These are phyloP conservation scores for Mortierella sp. DNA, from an alignment of 371 early-diverging fungal species.

Conservation along the genomic window DNA sequence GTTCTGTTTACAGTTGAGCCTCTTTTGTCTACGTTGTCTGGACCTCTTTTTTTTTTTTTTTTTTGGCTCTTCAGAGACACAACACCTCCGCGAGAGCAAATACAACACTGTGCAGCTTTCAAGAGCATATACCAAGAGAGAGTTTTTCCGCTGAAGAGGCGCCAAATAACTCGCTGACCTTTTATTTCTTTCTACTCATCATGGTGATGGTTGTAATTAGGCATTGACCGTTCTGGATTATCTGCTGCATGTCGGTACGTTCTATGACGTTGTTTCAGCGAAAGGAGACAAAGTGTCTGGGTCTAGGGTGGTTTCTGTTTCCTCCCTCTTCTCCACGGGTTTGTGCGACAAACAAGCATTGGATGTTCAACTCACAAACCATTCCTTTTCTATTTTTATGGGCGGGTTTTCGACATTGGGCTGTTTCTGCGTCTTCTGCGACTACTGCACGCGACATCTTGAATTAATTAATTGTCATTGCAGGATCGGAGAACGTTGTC, in stretches of 20 bases:
- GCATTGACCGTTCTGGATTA: conserved; percentile 67
- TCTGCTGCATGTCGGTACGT: conserved; percentile 57
- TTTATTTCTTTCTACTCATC: conserved; percentile 6
- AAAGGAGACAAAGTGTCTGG: background rate
- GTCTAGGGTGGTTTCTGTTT: background rate
- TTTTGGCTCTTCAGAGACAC: conserved; percentile 2
- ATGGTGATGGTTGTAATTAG: conserved; percentile 38
- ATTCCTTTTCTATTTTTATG: background rate
- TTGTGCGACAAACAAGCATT: background rate
- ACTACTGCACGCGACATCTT: conserved; percentile 64
- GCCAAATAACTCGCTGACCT: background rate
- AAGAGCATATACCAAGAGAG: background rate
- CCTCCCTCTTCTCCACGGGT: background rate
- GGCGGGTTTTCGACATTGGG: background rate
- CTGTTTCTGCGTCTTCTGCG: conserved; percentile 11
- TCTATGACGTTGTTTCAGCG: conserved; percentile 5
- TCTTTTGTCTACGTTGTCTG: background rate
- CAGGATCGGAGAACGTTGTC: conserved; percentile 93
- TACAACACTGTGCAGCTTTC: too few relatives aligned
- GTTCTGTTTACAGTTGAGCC: background rate
- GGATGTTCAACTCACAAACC: background rate
- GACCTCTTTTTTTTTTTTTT: background rate
- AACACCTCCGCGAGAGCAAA: conserved; percentile 13
- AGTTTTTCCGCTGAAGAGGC: background rate
- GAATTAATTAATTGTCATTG: conserved; percentile 72